phyloP scores from a whole-genome alignment of 768 basidiomycete genomes.

The Boletus patriciae region DNA sequence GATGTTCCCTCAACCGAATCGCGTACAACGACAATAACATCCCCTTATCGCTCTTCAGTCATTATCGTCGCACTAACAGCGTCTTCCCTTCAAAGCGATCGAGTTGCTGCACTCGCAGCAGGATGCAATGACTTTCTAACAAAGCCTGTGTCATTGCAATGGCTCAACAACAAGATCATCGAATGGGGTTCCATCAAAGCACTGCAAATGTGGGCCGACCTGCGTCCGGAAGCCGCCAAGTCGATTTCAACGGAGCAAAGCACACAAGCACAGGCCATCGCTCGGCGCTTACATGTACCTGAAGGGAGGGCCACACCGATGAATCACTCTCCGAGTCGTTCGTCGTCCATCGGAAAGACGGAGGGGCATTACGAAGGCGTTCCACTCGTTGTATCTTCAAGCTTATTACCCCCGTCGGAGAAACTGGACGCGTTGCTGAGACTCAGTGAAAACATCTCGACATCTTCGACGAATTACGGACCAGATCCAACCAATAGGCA shows the following conservation, averaged over 20 bases:
- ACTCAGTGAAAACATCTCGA: slow-evolving; percentile 22
- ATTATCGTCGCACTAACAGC: slow-evolving; percentile 99
- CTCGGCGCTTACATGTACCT: slow-evolving; percentile 49
- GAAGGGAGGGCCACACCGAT: slow-evolving; percentile 44
- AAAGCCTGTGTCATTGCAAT: slow-evolving; percentile 91
- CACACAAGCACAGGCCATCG: slow-evolving; percentile 48
- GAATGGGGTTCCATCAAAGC: slow-evolving; percentile 99
- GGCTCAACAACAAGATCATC: slow-evolving; percentile 97
- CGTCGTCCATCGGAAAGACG: slow-evolving; percentile 36
- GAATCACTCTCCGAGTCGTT: slow-evolving; percentile 36
- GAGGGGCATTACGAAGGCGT: slow-evolving; percentile 20
- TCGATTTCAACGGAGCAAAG: slow-evolving; percentile 47
- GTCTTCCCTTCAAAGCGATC: slow-evolving; percentile 90
- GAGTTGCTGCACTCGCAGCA: slow-evolving; percentile 95
- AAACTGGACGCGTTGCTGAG: slow-evolving; percentile 27
- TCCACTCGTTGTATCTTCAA: slow-evolving; percentile 19
- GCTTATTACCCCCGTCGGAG: slow-evolving; percentile 17
- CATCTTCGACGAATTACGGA: slow-evolving; percentile 8
- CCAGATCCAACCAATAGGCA: slow-evolving; percentile 12
- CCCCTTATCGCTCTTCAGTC: slow-evolving; percentile 87
- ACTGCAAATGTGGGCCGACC: slow-evolving; percentile 88
- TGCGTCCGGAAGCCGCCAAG: slow-evolving; percentile 59
- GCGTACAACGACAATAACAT: slow-evolving; percentile 41
- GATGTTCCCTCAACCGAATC: slow-evolving; percentile 50
- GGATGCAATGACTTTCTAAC: slow-evolving; percentile 99